Evolutionary conservation across 805 yeast species (phyloP).

Genomic region (Komagataella kurtzmanii): DNA sequence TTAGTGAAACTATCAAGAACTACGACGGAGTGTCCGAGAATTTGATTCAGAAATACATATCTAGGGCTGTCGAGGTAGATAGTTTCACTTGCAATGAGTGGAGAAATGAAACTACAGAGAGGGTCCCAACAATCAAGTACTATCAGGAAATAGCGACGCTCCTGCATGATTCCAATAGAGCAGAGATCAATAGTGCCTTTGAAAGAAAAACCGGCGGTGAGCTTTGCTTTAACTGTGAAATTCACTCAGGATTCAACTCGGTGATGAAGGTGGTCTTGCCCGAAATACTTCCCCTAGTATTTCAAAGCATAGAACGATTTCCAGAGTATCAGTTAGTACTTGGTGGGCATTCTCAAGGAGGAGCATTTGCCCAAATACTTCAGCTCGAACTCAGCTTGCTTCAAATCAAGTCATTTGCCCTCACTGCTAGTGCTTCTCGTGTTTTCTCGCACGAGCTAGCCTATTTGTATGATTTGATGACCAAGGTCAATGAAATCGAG

Average conservation of each 20-base stretch:
- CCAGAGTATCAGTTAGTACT: slow-evolving; percentile 22
- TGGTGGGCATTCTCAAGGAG: slow-evolving; percentile 40
- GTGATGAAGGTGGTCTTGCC: slow-evolving; percentile 5
- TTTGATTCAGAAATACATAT: neutral
- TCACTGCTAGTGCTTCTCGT: slow-evolving; percentile 9
- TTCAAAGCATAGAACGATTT: slow-evolving; percentile 9
- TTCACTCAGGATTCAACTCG: slow-evolving; percentile 9
- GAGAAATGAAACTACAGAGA: neutral
- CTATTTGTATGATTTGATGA: slow-evolving; percentile 1
- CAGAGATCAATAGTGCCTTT: neutral
- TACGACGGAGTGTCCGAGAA: neutral
- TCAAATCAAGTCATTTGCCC: slow-evolving; percentile 19
- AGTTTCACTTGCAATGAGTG: neutral
- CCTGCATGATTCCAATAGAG: too few species aligned
- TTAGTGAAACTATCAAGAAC: neutral
- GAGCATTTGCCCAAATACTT: slow-evolving; percentile 46
- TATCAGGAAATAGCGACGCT: neutral
- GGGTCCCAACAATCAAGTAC: neutral
- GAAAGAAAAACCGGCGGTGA: neutral
- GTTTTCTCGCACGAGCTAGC: slow-evolving; percentile 8
- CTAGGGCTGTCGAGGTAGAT: neutral
- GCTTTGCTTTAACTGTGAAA: neutral
- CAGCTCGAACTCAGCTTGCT: slow-evolving; percentile 49
- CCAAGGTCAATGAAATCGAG: neutral
- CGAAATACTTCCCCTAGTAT: slow-evolving; percentile 4